Conservation (phyloP, 1,139 yeast genomes). For the Debaryomyces udenii region DNA sequence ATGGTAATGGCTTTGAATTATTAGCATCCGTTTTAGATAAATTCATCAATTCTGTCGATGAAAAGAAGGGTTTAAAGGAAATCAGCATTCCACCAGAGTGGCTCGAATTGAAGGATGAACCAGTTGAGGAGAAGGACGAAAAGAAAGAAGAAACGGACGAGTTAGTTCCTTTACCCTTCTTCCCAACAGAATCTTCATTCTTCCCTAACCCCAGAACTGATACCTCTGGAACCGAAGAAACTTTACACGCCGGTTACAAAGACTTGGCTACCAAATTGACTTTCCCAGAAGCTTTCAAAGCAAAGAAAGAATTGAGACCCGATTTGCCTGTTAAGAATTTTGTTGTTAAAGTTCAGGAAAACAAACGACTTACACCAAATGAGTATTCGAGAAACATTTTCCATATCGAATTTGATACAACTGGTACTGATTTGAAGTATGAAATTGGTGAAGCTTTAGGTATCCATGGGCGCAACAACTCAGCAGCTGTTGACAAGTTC, state of each 20-base stretch:
- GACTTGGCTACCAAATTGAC: slow-evolving; percentile 73
- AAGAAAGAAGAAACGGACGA: slow-evolving; percentile 14
- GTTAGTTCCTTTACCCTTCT: slow-evolving; percentile 46
- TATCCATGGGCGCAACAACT: slow-evolving; percentile 85
- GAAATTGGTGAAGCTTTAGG: slow-evolving; percentile 98
- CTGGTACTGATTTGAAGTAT: slow-evolving; percentile 89
- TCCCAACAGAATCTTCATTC: slow-evolving; percentile 63
- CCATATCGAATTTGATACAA: slow-evolving; percentile 91
- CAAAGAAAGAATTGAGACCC: slow-evolving; percentile 70
- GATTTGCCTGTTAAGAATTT: slow-evolving; percentile 86
- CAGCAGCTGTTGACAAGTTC: slow-evolving; percentile 66
- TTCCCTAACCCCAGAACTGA: slow-evolving; percentile 55
- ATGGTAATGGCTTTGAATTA: slow-evolving; percentile 80
- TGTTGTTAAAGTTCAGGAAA: slow-evolving; percentile 87
- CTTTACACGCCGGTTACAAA: slow-evolving; percentile 39
- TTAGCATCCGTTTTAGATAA: slow-evolving; percentile 81
- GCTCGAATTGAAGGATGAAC: slow-evolving; percentile 25
- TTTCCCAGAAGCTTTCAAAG: slow-evolving; percentile 78
- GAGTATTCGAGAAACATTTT: slow-evolving; percentile 94
- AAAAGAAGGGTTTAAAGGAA: slow-evolving; percentile 48
- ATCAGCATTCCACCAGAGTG: slow-evolving; percentile 44
- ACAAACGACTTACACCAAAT: slow-evolving; percentile 87
- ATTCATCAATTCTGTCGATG: slow-evolving; percentile 57
- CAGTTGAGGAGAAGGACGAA: slow-evolving; percentile 19
- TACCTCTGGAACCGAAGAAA: slow-evolving; percentile 44